Conservation (phyloP, 495 filamentous ascomycete species). For the Cercophora samala region DNA sequence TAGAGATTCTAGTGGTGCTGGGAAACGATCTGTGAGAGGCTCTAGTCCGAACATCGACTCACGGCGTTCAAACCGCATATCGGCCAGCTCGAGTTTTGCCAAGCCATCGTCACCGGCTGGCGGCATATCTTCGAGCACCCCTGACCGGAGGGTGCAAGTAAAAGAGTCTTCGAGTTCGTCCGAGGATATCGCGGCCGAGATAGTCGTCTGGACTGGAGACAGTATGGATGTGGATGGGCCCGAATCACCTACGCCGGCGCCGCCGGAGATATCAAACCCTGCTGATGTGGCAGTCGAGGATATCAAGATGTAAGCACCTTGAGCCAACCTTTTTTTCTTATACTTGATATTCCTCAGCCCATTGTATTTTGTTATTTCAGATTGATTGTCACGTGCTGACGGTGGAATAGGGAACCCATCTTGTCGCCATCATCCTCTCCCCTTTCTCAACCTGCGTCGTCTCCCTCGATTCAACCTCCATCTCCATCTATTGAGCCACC, state of each 20-base stretch:
- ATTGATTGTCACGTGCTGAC: neutral
- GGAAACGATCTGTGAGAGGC: conserved; percentile 23
- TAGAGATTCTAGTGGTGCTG: conserved; percentile 22
- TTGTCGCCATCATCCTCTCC: neutral
- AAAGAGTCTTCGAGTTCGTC: conserved; percentile 5
- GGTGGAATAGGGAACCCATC: neutral
- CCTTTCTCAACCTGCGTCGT: neutral
- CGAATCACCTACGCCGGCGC: conserved; percentile 11
- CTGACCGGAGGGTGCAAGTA: neutral
- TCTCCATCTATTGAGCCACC: neutral
- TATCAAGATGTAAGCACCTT: neutral
- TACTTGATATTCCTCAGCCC: neutral
- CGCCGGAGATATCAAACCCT: neutral
- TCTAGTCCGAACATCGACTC: conserved; percentile 22
- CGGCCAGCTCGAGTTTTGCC: conserved; percentile 13
- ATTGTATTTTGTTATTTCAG: neutral
- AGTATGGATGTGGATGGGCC: conserved; percentile 28
- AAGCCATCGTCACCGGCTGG: conserved; percentile 22
- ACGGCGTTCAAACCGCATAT: conserved; percentile 22
- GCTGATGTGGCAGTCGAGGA: neutral
- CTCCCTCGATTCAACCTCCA: neutral
- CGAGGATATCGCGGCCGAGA: conserved; percentile 38
- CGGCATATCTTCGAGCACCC: conserved; percentile 11
- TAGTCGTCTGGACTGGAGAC: conserved; percentile 38
- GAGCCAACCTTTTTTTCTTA: neutral